Base-by-base conservation (phyloP, 208 protist genomes). In the Zelonia costaricensis region DNA sequence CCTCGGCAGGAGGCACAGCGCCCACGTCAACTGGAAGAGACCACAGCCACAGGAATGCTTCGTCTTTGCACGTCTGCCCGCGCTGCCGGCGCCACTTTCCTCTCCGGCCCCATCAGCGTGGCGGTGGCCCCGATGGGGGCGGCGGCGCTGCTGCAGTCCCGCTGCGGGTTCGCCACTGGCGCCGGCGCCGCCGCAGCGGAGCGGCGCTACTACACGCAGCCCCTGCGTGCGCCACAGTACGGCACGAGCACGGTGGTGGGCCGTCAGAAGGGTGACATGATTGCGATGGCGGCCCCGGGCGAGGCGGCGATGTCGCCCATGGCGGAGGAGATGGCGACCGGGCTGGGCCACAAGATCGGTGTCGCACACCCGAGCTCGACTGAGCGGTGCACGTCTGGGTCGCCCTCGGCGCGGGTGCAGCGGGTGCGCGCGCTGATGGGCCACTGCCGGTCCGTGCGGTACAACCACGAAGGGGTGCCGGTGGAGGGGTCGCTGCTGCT, bases 381-480 rank as follows among this genome's bases (percentile, higher is more conserved):
- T 25, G 27, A 45, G n/a, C 33, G 46, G 23, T 27, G 38, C 39
- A 15, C 51, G 28, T 20, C 55, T 7, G 33, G 15, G 25, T 7
- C 18, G 10, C 13, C 7, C 38, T 43, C n/a, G 22, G 46, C 13
- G 18, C 39, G 22, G 55, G 9, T 2, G 22, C 43, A 44, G n/a
- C 13, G 62, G 8, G 28, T 57, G 3, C 22, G 25, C 35, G 2
- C 57, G 23, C 25, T 71, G 10, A 5, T 31, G 1, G 30, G 48
- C 7, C 39, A 46, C 36, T 36, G 59, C 43, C 45, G 53, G 18
- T 28, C 42, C 0, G 53, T 80, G 2, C 60, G 61, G 20, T 71
- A 76, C 63, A 60, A 75, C 56, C 53, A 33, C 40, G 54, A 38
- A 23, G 67, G 67, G 4, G 67, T 75, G 35, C 74, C 74, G 22